Conservation (phyloP, 2,329 filamentous ascomycete genomes). For the Metarhizium humberi region DNA sequence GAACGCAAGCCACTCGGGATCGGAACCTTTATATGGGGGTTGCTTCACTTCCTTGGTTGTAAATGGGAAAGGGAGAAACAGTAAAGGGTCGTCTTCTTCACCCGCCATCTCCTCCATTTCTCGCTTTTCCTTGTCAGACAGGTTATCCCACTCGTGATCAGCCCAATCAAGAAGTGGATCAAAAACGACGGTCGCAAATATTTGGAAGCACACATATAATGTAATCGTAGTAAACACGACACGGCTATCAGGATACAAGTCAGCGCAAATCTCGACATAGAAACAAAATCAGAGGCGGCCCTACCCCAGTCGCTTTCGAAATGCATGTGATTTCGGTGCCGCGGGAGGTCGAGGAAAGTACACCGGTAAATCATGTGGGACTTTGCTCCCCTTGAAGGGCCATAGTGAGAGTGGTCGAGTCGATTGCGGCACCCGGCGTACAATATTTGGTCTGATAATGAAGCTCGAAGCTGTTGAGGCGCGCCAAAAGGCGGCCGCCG, state of each 20-base stretch:
- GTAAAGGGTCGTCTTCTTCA: slow-evolving; percentile 31
- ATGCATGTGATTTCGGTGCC: neutral
- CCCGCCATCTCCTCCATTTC: slow-evolving; percentile 31
- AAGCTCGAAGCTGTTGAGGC: slow-evolving; percentile 11
- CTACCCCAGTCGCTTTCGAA: slow-evolving; percentile 5
- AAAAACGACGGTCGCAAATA: slow-evolving; percentile 37
- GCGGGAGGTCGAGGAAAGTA: slow-evolving; percentile 20
- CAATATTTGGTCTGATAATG: neutral
- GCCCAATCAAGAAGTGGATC: slow-evolving; percentile 33
- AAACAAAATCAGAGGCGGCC: neutral
- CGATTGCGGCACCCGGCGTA: neutral
- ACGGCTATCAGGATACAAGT: slow-evolving; percentile 11
- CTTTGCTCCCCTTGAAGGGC: slow-evolving; percentile 20
- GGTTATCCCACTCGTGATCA: slow-evolving; percentile 31
- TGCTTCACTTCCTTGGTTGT: slow-evolving; percentile 40
- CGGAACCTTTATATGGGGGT: slow-evolving; percentile 42
- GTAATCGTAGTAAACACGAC: slow-evolving; percentile 22
- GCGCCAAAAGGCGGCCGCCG: slow-evolving; percentile 13
- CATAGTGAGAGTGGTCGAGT: slow-evolving; percentile 22
- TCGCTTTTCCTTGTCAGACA: slow-evolving; percentile 34
- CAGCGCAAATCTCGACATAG: neutral
- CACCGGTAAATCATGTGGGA: slow-evolving; percentile 16
- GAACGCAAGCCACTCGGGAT: slow-evolving; percentile 57
- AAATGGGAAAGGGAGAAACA: slow-evolving; percentile 55
- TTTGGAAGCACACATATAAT: slow-evolving; percentile 28